Conservation (phyloP, 2,329 filamentous ascomycete genomes). For the Nemania abortiva region DNA sequence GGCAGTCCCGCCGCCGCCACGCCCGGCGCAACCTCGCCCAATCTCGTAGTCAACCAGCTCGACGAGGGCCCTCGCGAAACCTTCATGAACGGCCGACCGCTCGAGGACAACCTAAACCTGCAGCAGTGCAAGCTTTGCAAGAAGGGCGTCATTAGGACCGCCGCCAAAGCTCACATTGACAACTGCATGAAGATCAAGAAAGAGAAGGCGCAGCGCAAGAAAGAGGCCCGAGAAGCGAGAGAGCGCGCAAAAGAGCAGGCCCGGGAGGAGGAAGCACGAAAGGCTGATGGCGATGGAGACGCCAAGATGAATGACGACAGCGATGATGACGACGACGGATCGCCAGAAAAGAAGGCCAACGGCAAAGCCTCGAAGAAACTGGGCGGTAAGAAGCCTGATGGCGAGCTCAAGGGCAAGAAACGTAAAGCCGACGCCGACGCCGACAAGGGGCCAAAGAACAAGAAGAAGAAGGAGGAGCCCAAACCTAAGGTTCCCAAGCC, state of each 20-base stretch:
- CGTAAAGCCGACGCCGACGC: slow-evolving; percentile 79
- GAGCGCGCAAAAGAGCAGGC: slow-evolving; percentile 75
- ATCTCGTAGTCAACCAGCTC: slow-evolving; percentile 73
- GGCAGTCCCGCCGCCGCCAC: slow-evolving; percentile 57
- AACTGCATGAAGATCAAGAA: slow-evolving; percentile 88
- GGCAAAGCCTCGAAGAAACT: slow-evolving; percentile 70
- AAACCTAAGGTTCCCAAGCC: slow-evolving; percentile 86
- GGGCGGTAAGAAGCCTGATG: slow-evolving; percentile 72
- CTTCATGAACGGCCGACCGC: slow-evolving; percentile 83
- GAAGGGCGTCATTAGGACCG: slow-evolving; percentile 82
- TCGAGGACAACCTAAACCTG: slow-evolving; percentile 83
- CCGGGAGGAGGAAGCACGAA: slow-evolving; percentile 66
- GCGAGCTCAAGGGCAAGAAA: slow-evolving; percentile 79
- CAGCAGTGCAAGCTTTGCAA: slow-evolving; percentile 95
- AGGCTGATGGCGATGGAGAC: slow-evolving; percentile 61
- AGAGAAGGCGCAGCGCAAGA: slow-evolving; percentile 81
- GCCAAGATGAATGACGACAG: slow-evolving; percentile 58
- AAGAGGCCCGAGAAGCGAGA: slow-evolving; percentile 77
- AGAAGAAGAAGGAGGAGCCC: slow-evolving; percentile 95
- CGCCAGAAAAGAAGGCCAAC: slow-evolving; percentile 56
- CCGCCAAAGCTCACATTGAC: slow-evolving; percentile 82
- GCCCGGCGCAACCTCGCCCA: slow-evolving; percentile 61
- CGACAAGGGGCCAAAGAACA: slow-evolving; percentile 86
- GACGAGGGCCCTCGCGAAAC: slow-evolving; percentile 82
- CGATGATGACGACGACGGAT: slow-evolving; percentile 63